A percentile compares a stretch with the other conserved stretches of the same genome.
Conservation (phyloP, 2,329 filamentous ascomycete species). For the Colletotrichum aenigma region DNA sequence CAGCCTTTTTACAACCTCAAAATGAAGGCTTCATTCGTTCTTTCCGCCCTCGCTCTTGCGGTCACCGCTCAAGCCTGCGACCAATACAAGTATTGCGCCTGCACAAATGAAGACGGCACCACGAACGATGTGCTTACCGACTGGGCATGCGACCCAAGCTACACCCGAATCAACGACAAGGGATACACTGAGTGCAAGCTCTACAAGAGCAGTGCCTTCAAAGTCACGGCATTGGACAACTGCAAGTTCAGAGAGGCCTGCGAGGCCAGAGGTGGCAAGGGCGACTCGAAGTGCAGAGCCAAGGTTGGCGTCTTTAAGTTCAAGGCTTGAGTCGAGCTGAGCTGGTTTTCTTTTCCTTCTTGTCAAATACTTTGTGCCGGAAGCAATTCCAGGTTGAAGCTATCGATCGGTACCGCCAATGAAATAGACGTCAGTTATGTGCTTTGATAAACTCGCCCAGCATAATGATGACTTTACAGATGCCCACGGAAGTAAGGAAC, state of each 20-base stretch:
- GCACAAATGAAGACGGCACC: rapidly evolving
- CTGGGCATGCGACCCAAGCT: not conserved
- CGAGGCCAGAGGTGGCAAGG: rapidly evolving
- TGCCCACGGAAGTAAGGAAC: rapidly evolving
- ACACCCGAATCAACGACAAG: not conserved
- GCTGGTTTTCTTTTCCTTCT: not conserved
- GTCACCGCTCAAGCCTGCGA: not conserved
- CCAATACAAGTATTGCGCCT: not conserved
- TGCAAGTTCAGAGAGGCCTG: not conserved
- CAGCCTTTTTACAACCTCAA: not conserved
- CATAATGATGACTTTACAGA: rapidly evolving
- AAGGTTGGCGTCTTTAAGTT: not conserved
- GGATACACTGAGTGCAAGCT: not conserved
- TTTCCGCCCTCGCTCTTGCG: not conserved
- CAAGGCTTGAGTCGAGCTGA: not conserved
- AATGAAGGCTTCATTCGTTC: not conserved
- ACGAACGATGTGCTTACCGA: rapidly evolving
- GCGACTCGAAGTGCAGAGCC: not conserved
- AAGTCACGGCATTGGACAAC: not conserved
- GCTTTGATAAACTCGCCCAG: rapidly evolving
- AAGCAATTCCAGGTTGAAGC: not conserved
- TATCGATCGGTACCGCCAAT: not conserved
- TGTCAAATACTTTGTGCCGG: not conserved
- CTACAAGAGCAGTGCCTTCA: not conserved
- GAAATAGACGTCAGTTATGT: not conserved